Base-by-base conservation (phyloP, 2,329 filamentous ascomycete species). In the Fusarium sp. region DNA sequence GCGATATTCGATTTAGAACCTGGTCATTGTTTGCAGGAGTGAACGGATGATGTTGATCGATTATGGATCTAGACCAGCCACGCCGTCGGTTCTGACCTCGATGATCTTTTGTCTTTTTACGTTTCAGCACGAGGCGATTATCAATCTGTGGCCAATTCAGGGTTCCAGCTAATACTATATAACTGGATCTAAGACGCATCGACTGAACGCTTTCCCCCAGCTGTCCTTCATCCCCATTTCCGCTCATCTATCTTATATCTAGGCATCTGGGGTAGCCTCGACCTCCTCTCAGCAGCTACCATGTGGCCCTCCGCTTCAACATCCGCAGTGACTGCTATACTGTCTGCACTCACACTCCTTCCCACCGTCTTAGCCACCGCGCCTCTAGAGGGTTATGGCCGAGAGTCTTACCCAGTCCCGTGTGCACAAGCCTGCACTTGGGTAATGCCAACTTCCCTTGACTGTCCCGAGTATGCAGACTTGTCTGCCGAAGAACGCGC, bases 381-480 rank as follows among this genome's bases (percentile, higher is more conserved):
- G 2, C 69, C 58, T 15, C 58, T 73, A 3, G 33, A 65, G 8
- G 72, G 72, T 7, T 74, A 74, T 46, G 72, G 71, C 0, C 55
- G 54, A 5, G 35, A 56, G 0, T 10, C 20, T 2, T 74, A 70
- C 26, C 37, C 43, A 3, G 48, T 57, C 5, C 20, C 51, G 0
- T 74, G 72, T 10, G 57, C 37, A 2, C 56, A 62, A 2, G 72
- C 70, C 7, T 74, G 72, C n/a, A 22, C 49, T 1, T 71, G 56
- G 14, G 46, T 57, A 0, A 49, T 63, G 11, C 71, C 71, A 1
- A 39, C n/a, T 0, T 32, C 32, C 2, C 53, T 74, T 5, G 43
- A 74, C 11, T 74, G 72, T 17, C 72, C 71, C 2, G 72, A 74
- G 15, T 74, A 56, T 35, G 62, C 55, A 2, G 55, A 35, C 10